Base-by-base conservation (phyloP, 441 rosid species). In the Metrosideros polymorpha region DNA sequence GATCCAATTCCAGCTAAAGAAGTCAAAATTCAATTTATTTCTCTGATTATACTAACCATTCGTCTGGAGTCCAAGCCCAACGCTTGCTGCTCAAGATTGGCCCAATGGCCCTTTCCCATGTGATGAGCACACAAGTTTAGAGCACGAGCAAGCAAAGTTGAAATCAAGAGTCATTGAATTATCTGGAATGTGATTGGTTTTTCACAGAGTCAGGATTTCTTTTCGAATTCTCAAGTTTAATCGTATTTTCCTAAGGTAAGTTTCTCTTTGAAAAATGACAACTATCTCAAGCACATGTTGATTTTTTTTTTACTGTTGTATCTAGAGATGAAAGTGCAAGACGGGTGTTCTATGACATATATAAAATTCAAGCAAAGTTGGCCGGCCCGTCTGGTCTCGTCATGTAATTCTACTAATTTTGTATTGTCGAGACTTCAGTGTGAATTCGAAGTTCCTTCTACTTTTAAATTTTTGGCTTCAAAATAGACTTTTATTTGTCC, bases 371-470 rank as follows among this genome's bases (percentile, higher is more conserved):
- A 63, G 76, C 22, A 32, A 30, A 63, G 10, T 32, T 63, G 29
- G 32, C 39, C 3, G 1, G 3, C 1, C 0, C 71, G 32, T 63
- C 6, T 63, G 1, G 13, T 18, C 13, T 32, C 13, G 5, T 2
- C 0, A 0, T 59, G 71, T 39, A 29, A 59, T 29, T 29, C 7
- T 29, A 29, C 7, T 29, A 59, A 22, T 59, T 59, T 7, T 59
- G 39, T 29, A 29, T 6, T 6, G 27, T 15, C 3, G 19, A 59
- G 9, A 63, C 2, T 63, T 63, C 6, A 5, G 30, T 1, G 12
- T 9, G 12, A 63, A 63, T 63, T 63, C 5, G 2, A 63, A 17
- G 25, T 63, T 32, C 4, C 76, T 30, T 32, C 13, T 22, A 32
- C 6, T 7, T 63, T 61, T 30, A 17, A 63, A 63, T 15, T 32